phyloP scores from a whole-genome alignment of 2,329 filamentous ascomycete species.

The Aspergillus transmontanensis region DNA sequence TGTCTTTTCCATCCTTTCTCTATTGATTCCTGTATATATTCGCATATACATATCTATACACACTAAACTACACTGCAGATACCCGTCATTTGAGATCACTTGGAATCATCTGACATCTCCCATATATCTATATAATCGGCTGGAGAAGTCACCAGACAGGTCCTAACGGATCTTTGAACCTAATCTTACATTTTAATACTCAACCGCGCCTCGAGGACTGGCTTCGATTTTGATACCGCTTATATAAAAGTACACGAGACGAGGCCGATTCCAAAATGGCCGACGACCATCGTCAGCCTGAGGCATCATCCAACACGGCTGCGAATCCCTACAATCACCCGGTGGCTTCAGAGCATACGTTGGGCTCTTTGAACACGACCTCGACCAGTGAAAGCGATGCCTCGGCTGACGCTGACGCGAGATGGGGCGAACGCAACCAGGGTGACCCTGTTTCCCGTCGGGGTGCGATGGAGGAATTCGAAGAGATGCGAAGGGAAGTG shows the following conservation, averaged over 20 bases:
- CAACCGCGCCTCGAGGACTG: background rate
- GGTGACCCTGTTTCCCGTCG: conserved; percentile 56
- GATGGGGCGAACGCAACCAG: conserved; percentile 65
- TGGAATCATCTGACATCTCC: background rate
- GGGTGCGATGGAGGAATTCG: conserved; percentile 62
- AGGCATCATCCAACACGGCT: conserved; percentile 11
- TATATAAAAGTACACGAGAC: background rate
- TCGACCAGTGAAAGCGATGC: conserved; percentile 21
- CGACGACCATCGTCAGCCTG: conserved; percentile 13
- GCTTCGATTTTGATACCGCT: background rate
- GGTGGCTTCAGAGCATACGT: conserved; percentile 15
- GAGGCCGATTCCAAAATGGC: conserved; percentile 11
- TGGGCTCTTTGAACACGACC: conserved; percentile 11
- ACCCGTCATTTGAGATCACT: background rate
- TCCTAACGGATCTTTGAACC: background rate
- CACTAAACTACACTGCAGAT: conserved; percentile 4
- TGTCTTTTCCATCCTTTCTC: background rate
- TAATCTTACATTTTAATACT: background rate
- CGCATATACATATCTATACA: conserved; percentile 7
- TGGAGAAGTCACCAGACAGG: background rate
- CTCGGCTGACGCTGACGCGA: conserved; percentile 53
- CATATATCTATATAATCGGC: background rate
- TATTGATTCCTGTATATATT: conserved; percentile 8
- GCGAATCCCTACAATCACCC: conserved; percentile 7
- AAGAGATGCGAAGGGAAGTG: conserved; percentile 59